Evolutionary conservation across 1,284 basidiomycete genomes (phyloP).

Genomic region (Fomitopsis pinicola): DNA sequence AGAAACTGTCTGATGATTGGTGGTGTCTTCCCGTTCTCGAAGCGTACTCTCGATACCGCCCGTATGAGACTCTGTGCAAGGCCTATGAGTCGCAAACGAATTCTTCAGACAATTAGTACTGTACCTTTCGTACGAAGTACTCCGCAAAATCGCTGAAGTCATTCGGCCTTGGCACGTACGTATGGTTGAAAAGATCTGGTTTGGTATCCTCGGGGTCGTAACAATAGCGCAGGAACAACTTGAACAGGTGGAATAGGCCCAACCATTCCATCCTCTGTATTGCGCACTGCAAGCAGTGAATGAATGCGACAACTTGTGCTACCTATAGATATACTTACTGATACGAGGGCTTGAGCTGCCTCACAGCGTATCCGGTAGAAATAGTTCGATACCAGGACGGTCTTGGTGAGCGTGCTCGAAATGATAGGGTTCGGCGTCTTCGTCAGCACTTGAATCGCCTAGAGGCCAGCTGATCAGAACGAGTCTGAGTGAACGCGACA

Average conservation of each 20-base stretch:
- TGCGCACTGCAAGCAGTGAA: conserved; percentile 62
- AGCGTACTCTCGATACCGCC: conserved; percentile 82
- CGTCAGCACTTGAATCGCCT: conserved; percentile 85
- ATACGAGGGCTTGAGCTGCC: conserved; percentile 83
- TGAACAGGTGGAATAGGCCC: conserved; percentile 94
- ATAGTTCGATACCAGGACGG: conserved; percentile 93
- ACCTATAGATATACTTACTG: conserved; percentile 44
- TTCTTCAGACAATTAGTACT: conserved; percentile 12
- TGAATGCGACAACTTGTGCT: neutral
- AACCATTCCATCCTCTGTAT: conserved; percentile 77
- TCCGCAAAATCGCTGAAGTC: conserved; percentile 90
- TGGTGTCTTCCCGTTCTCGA: conserved; percentile 84
- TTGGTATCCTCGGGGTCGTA: conserved; percentile 79
- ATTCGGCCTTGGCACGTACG: conserved; percentile 89
- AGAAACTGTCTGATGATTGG: conserved; percentile 88
- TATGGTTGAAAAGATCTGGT: conserved; percentile 79
- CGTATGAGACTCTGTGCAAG: conserved; percentile 62
- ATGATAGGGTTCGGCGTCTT: conserved; percentile 85
- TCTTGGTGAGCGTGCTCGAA: conserved; percentile 90
- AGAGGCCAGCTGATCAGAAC: conserved; percentile 5
- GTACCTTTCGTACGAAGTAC: conserved; percentile 92
- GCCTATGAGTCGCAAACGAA: conserved; percentile 6
- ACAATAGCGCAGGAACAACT: conserved; percentile 92
- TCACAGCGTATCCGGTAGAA: conserved; percentile 97
- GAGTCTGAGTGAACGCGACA: neutral